phyloP scores from a whole-genome alignment of 1,284 basidiomycete genomes.

The Rhodotorula sp. region DNA sequence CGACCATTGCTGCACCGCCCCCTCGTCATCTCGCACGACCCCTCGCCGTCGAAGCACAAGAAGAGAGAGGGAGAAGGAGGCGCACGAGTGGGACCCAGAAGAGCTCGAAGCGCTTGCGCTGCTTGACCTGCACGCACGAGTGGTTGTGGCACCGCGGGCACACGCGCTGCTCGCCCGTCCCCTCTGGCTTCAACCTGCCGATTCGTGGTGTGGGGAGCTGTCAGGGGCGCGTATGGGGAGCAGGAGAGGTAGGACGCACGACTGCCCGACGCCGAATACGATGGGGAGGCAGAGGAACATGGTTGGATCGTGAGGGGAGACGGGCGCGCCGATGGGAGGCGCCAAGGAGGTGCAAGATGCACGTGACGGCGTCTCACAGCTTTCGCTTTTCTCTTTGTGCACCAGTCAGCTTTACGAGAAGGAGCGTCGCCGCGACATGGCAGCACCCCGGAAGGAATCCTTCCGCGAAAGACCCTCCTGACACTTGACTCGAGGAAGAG shows the following conservation, averaged over 20 bases:
- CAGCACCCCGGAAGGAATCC: too few relatives aligned
- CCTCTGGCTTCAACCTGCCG: conserved; percentile 13
- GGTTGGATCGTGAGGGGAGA: background rate
- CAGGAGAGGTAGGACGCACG: background rate
- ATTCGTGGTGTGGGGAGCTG: background rate
- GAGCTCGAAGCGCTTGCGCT: conserved; percentile 19
- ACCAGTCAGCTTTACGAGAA: too few relatives aligned
- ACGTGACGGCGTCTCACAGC: too few relatives aligned
- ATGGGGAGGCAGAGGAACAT: conserved; percentile 31
- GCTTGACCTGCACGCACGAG: conserved; percentile 3
- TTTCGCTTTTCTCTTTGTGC: too few relatives aligned
- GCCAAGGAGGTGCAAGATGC: too few relatives aligned
- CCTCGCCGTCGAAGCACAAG: too few relatives aligned
- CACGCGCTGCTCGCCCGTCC: background rate
- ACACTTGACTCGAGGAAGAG: too few relatives aligned
- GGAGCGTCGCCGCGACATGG: too few relatives aligned
- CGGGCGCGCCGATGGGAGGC: background rate
- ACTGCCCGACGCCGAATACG: conserved; percentile 15
- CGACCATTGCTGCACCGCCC: background rate
- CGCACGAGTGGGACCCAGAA: conserved; percentile 19
- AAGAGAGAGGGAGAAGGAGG: too few relatives aligned
- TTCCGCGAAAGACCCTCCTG: too few relatives aligned
- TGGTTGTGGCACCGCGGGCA: conserved; percentile 21
- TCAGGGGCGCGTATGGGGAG: background rate
- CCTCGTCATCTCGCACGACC: background rate